Evolutionary conservation across 208 protist genomes (phyloP).

Genomic region (Zelonia costaricensis): DNA sequence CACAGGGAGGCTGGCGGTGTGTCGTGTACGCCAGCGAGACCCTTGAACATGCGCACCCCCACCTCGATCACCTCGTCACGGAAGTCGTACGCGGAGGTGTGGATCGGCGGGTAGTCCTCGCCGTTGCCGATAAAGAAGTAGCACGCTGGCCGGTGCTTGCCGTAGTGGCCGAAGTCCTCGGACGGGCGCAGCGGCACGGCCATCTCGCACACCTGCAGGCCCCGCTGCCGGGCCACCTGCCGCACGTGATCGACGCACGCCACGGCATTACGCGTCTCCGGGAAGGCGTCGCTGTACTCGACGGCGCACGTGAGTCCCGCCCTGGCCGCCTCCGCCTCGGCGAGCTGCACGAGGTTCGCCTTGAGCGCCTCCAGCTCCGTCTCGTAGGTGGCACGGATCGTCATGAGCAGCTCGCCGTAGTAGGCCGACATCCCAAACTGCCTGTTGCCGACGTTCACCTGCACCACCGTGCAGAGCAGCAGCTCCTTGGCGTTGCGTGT

Average conservation of each 20-base stretch:
- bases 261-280: slow-evolving; percentile 42
- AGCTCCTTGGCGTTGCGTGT: slow-evolving; percentile 36
- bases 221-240: slow-evolving; percentile 24
- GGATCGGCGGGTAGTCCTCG: slow-evolving; percentile 42
- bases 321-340: slow-evolving; percentile 13
- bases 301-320: slow-evolving; percentile 31
- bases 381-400: slow-evolving; percentile 41
- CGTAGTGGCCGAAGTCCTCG: slow-evolving; percentile 48
- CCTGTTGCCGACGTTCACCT: slow-evolving; percentile 44
- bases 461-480: slow-evolving; percentile 46
- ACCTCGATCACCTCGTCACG: slow-evolving; percentile 36
- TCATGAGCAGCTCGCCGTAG: slow-evolving; percentile 46
- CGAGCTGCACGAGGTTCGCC: slow-evolving; percentile 19
- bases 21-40: slow-evolving; percentile 30
- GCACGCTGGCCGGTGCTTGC: slow-evolving; percentile 32
- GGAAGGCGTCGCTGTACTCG: slow-evolving; percentile 49
- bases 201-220: slow-evolving; percentile 31
- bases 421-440: slow-evolving; percentile 51
- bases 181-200: slow-evolving; percentile 27
- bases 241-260: slow-evolving; percentile 40
- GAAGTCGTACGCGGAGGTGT: slow-evolving; percentile 44
- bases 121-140: slow-evolving; percentile 50
- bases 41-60: slow-evolving; percentile 42
- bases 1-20: slow-evolving; percentile 8
- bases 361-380: slow-evolving; percentile 34